Percentiles rank a stretch among this genome's conserved stretches.
Conservation (phyloP, 1,139 yeast species). For the Taphrina confusa region DNA sequence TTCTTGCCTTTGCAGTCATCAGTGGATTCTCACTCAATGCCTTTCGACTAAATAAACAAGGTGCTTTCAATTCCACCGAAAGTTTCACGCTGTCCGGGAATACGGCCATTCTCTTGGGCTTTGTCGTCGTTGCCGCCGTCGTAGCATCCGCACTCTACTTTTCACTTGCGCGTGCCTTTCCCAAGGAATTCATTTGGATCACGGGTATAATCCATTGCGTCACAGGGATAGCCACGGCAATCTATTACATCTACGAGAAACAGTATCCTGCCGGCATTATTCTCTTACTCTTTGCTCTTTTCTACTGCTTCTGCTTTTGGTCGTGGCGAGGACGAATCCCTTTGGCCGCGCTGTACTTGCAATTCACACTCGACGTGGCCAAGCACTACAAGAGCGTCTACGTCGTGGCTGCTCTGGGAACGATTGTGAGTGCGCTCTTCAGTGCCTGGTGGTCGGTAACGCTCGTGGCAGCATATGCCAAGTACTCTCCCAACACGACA, state of each 20-base stretch:
- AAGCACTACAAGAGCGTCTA: slow-evolving; percentile 68
- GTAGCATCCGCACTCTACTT: slow-evolving; percentile 61
- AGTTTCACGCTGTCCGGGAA: slow-evolving; percentile 69
- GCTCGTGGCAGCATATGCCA: slow-evolving; percentile 73
- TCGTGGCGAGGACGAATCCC: slow-evolving; percentile 67
- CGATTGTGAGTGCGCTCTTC: slow-evolving; percentile 64
- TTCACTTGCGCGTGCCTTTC: slow-evolving; percentile 57
- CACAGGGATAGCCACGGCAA: slow-evolving; percentile 70
- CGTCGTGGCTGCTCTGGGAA: slow-evolving; percentile 64
- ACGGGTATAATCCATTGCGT: slow-evolving; percentile 69
- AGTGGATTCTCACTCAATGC: slow-evolving; percentile 70
- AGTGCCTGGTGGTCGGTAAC: slow-evolving; percentile 66
- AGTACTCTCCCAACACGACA: slow-evolving; percentile 56
- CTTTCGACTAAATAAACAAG: slow-evolving; percentile 57
- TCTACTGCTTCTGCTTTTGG: slow-evolving; percentile 76
- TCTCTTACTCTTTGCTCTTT: slow-evolving; percentile 55
- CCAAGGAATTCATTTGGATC: slow-evolving; percentile 66
- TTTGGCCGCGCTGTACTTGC: slow-evolving; percentile 70
- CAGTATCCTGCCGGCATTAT: slow-evolving; percentile 77
- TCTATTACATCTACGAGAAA: slow-evolving; percentile 47
- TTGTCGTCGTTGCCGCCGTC: slow-evolving; percentile 63
- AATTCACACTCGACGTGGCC: slow-evolving; percentile 74
- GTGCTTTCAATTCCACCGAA: slow-evolving; percentile 70
- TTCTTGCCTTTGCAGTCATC: slow-evolving; percentile 69
- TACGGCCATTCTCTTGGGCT: slow-evolving; percentile 68